Evolutionary conservation across 805 yeast species (phyloP).

Genomic region (Torulaspora maleeae): DNA sequence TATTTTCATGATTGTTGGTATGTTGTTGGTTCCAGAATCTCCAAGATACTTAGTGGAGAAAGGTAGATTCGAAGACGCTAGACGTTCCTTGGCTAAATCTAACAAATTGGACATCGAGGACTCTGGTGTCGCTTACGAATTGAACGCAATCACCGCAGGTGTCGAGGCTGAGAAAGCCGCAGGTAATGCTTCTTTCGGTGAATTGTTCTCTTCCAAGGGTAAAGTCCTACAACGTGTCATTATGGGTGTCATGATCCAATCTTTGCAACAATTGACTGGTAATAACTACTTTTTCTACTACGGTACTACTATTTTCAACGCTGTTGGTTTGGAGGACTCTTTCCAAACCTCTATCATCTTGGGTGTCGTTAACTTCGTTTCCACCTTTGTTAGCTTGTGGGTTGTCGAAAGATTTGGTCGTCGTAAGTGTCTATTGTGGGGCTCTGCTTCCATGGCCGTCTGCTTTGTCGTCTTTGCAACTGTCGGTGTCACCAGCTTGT

Average conservation of each 20-base stretch:
- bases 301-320: constrained; percentile 57
- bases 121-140: constrained; percentile 52
- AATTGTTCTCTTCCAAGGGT: constrained; percentile 63
- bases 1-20: constrained; percentile 36
- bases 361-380: constrained; percentile 56
- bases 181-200: constrained; percentile 63
- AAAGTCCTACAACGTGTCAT: constrained; percentile 45
- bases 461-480: constrained; percentile 51
- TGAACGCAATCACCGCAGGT: constrained; percentile 55
- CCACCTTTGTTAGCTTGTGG: constrained; percentile 51
- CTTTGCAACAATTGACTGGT: constrained; percentile 67
- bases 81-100: constrained; percentile 51
- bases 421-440: constrained; percentile 44
- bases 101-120: constrained; percentile 54
- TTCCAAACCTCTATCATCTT: constrained; percentile 55
- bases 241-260: constrained; percentile 54
- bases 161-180: constrained; percentile 56
- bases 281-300: constrained; percentile 64
- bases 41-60: constrained; percentile 61
- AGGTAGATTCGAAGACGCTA: constrained; percentile 57
- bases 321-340: constrained; percentile 58
- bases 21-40: constrained; percentile 63
- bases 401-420: constrained; percentile 54
- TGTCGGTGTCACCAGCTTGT: constrained; percentile 51
- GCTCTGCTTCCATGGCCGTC: constrained; percentile 46